These are phyloP conservation scores for Phaeoacremonium minimum DNA, from an alignment of 2,329 filamentous ascomycete species.

Conservation along the genomic window DNA sequence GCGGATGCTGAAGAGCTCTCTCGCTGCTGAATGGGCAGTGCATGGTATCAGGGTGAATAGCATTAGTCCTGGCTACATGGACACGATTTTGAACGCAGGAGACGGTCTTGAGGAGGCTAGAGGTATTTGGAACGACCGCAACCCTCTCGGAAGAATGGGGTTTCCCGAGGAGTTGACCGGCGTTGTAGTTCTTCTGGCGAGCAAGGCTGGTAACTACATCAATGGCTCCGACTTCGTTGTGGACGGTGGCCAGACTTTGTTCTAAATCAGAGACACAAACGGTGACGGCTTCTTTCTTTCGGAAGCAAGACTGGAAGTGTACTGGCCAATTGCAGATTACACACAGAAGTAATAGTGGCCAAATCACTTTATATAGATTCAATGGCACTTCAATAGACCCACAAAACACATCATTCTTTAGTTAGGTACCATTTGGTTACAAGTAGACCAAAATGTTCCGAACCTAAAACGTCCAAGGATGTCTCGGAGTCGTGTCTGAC, in stretches of 20 bases:
- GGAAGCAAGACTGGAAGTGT: too few relatives aligned
- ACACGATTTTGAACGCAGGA: constrained; percentile 68
- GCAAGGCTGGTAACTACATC: constrained; percentile 61
- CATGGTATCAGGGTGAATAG: constrained; percentile 69
- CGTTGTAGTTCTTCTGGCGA: constrained; percentile 55
- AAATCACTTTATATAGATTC: too few relatives aligned
- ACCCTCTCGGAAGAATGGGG: constrained; percentile 64
- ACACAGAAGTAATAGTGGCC: too few relatives aligned
- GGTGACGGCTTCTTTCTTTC: too few relatives aligned
- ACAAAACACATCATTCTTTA: too few relatives aligned
- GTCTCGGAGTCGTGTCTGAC: too few relatives aligned
- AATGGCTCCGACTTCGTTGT: constrained; percentile 63
- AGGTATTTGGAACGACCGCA: constrained; percentile 52
- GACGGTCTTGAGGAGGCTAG: constrained; percentile 49
- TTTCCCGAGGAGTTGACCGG: constrained; percentile 59
- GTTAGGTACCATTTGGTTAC: too few relatives aligned
- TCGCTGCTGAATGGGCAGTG: constrained; percentile 70
- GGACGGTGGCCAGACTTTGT: constrained; percentile 52
- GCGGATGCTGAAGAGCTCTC: constrained; percentile 55
- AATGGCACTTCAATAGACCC: too few relatives aligned
- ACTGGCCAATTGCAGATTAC: too few relatives aligned
- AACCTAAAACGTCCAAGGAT: too few relatives aligned
- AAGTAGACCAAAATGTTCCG: too few relatives aligned
- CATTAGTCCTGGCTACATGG: constrained; percentile 73
- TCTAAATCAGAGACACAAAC: too few relatives aligned